These are phyloP conservation scores for Naganishia onofrii DNA, from an alignment of 768 basidiomycete species.

Conservation along the genomic window DNA sequence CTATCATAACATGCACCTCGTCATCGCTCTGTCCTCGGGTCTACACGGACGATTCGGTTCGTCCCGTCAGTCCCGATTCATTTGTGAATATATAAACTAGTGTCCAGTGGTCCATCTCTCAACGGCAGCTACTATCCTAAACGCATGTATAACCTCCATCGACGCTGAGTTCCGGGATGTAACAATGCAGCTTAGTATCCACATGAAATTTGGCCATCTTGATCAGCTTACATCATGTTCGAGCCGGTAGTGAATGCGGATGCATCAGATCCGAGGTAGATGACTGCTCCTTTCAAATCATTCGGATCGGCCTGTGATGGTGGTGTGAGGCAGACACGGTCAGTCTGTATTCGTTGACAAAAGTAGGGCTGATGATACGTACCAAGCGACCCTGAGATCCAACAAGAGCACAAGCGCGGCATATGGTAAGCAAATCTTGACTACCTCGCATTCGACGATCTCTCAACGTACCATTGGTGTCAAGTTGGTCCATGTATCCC, in stretches of 20 bases:
- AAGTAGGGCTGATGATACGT: background rate
- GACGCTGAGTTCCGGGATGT: constrained; percentile 61
- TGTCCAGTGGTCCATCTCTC: no score
- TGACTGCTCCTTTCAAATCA: constrained; percentile 80
- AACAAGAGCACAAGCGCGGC: background rate
- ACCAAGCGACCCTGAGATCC: constrained; percentile 28
- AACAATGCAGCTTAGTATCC: background rate
- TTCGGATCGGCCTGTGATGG: constrained; percentile 69
- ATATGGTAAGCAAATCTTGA: background rate
- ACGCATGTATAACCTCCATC: constrained; percentile 80
- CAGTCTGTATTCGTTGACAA: background rate
- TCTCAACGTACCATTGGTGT: constrained; percentile 44
- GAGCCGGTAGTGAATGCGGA: constrained; percentile 85
- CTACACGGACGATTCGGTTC: no score
- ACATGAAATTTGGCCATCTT: background rate
- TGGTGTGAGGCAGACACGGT: background rate
- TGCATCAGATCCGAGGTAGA: constrained; percentile 86
- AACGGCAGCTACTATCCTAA: constrained; percentile 27
- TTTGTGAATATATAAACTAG: no score
- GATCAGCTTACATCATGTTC: constrained; percentile 38
- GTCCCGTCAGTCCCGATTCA: no score
- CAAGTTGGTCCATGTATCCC: constrained; percentile 56
- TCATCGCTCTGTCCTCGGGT: no score
- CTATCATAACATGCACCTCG: no score
- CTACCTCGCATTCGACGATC: constrained; percentile 59